phyloP scores from a whole-genome alignment of 331 rosid genomes.

The Dryas integrifolia region DNA sequence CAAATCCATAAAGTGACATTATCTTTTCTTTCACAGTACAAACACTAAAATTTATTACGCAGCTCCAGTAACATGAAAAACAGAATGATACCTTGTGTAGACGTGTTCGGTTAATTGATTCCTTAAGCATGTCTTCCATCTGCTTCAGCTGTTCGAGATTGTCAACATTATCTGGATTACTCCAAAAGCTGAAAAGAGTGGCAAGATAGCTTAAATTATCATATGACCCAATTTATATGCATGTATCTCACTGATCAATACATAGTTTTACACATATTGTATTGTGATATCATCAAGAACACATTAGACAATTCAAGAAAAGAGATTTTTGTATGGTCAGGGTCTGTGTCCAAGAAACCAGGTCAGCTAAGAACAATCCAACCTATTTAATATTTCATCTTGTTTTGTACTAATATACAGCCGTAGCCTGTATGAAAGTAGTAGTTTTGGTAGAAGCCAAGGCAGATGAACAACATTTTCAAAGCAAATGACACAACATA shows the following conservation, averaged over 20 bases:
- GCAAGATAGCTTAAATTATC: constrained; percentile 28
- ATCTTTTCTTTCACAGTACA: neutral
- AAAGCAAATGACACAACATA: neutral
- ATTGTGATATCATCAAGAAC: neutral
- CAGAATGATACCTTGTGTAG: constrained; percentile 48
- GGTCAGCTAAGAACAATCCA: neutral
- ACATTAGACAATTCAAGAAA: neutral
- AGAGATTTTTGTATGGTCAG: neutral
- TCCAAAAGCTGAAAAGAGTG: constrained; percentile 56
- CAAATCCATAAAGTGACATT: neutral
- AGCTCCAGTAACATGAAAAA: constrained; percentile 3
- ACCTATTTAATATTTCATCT: neutral
- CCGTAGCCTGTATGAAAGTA: neutral
- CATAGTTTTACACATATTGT: neutral
- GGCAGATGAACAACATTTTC: neutral
- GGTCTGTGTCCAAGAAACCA: neutral
- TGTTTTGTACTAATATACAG: neutral
- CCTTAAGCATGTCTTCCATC: constrained; percentile 62
- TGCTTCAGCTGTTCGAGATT: constrained; percentile 56
- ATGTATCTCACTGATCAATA: constrained; percentile 6
- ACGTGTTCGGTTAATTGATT: constrained; percentile 50
- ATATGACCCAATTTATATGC: neutral
- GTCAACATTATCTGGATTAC: constrained; percentile 51
- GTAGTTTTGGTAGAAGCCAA: neutral
- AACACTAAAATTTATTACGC: neutral